These are phyloP conservation scores for Syzygium malaccense DNA, from an alignment of 441 rosid species.

Conservation along the genomic window DNA sequence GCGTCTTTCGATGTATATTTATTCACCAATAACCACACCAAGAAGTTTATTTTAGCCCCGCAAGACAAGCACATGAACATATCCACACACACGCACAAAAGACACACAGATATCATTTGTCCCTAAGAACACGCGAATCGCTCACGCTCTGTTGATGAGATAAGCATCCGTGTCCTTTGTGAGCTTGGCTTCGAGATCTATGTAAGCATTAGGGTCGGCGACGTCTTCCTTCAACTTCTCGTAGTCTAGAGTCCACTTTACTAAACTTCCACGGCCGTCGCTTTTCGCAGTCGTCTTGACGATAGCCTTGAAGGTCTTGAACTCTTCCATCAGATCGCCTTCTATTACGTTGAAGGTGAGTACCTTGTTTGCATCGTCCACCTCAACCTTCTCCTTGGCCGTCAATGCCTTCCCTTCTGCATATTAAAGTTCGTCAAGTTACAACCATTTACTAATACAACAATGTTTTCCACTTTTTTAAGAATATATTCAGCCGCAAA, in stretches of 20 bases:
- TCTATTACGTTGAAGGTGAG: not conserved
- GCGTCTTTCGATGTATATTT: not conserved
- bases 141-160: not conserved
- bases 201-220: not conserved
- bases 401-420: not conserved
- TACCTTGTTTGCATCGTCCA: not conserved
- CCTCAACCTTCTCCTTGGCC: not conserved
- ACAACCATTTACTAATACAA: not conserved
- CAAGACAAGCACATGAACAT: not conserved
- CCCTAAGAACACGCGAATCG: not conserved
- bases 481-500: not conserved
- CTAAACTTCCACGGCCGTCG: not conserved
- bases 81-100: not conserved
- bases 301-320: not conserved
- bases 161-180: slow-evolving; percentile 1
- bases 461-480: not conserved
- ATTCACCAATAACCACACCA: not conserved
- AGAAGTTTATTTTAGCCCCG: not conserved
- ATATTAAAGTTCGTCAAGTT: not conserved
- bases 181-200: not conserved
- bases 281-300: not conserved
- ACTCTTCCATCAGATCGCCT: slow-evolving; percentile 3
- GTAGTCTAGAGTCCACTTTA: not conserved
- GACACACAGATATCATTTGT: not conserved
- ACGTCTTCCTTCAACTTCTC: slow-evolving; percentile 3